Conservation (phyloP, 441 rosid species). For the Adansonia madagascariensis region DNA sequence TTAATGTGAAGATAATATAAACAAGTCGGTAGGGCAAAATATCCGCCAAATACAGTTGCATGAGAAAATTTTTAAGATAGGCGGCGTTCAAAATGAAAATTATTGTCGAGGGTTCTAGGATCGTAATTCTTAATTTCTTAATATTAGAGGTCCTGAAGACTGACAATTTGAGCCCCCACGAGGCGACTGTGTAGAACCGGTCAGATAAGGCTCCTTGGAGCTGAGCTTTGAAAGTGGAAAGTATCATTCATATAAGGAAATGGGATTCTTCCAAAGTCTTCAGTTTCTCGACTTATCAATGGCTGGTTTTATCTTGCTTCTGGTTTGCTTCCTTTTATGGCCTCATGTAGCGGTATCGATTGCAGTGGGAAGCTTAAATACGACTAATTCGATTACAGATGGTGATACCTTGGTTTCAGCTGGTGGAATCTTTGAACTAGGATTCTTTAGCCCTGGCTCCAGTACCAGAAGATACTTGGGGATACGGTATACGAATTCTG, state of each 20-base stretch:
- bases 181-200: not conserved
- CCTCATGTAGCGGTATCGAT: conserved; percentile 13
- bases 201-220: not conserved
- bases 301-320: not conserved
- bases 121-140: not conserved
- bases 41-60: not conserved
- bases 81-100: not conserved
- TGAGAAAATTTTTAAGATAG: not conserved
- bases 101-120: not conserved
- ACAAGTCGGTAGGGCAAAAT: no score
- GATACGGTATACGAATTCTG: conserved; percentile 52
- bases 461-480: conserved; percentile 54
- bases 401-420: conserved; percentile 53
- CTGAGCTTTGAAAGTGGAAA: not conserved
- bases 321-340: not conserved
- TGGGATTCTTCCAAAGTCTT: not conserved
- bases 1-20: no score
- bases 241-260: not conserved
- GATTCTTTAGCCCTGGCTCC: conserved; percentile 55
- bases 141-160: not conserved
- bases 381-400: conserved; percentile 45
- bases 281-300: not conserved
- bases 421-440: conserved; percentile 42
- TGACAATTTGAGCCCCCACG: not conserved
- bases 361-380: conserved; percentile 40